phyloP scores from a whole-genome alignment of 192 early-diverging fungal species.

The Coemansia sp. region DNA sequence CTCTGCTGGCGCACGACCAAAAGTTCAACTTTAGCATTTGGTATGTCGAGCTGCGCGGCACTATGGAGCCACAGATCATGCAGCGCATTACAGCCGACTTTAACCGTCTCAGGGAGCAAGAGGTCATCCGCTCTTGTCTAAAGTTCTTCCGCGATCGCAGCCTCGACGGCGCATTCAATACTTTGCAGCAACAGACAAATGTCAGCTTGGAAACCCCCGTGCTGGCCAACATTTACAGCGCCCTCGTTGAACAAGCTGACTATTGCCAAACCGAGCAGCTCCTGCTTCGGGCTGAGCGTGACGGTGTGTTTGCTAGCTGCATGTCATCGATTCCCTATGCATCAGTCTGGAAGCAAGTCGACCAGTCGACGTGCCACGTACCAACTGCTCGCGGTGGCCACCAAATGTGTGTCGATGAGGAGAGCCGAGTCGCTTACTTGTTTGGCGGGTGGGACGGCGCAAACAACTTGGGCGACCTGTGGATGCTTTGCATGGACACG shows the following conservation, averaged over 20 bases:
- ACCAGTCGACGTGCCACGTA: slow-evolving; percentile 5
- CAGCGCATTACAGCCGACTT: slow-evolving; percentile 37
- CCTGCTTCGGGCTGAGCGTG: slow-evolving; percentile 59
- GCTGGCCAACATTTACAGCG: slow-evolving; percentile 70
- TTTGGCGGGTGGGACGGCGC: slow-evolving; percentile 95
- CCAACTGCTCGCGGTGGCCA: slow-evolving; percentile 86
- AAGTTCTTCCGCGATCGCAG: slow-evolving; percentile 87
- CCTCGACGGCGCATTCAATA: slow-evolving; percentile 68
- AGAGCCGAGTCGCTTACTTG: slow-evolving; percentile 72
- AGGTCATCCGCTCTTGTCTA: slow-evolving; percentile 80
- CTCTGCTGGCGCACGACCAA: slow-evolving; percentile 82
- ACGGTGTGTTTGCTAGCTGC: slow-evolving; percentile 73
- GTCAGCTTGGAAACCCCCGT: slow-evolving; percentile 77
- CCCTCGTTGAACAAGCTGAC: slow-evolving; percentile 68
- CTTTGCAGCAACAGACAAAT: slow-evolving; percentile 61
- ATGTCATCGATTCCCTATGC: slow-evolving; percentile 67
- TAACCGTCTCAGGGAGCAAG: slow-evolving; percentile 68
- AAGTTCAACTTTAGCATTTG: slow-evolving; percentile 97
- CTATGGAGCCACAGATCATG: slow-evolving; percentile 66
- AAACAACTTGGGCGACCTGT: slow-evolving; percentile 85
- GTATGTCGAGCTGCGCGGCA: slow-evolving; percentile 86
- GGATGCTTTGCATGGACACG: slow-evolving; percentile 66
- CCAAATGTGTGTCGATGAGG: slow-evolving; percentile 92
- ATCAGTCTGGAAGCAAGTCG: slow-evolving; percentile 61
- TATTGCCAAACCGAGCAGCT: slow-evolving; percentile 73